A percentile compares a stretch with the other conserved stretches of the same genome.
phyloP scores from a whole-genome alignment of 164 flowering plant species.

The Liquidambar formosana region DNA sequence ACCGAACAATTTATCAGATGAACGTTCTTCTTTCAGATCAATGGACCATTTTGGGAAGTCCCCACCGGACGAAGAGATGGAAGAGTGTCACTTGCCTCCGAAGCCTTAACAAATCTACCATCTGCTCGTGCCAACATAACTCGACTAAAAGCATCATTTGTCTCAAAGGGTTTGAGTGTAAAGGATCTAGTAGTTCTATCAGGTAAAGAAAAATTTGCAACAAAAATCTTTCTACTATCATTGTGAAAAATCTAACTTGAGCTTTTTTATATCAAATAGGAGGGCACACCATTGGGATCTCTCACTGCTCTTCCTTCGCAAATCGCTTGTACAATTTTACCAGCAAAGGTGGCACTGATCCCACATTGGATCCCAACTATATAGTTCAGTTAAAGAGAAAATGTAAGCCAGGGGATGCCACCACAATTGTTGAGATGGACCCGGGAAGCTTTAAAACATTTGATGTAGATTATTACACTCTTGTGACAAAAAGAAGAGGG shows the following conservation, averaged over 20 bases:
- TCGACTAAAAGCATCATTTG: constrained; percentile 2
- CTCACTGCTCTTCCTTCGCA: constrained; percentile 28
- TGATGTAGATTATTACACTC: constrained; percentile 44
- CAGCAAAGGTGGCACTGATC: constrained; percentile 52
- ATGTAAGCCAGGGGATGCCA: constrained; percentile 42
- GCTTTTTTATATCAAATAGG: constrained; percentile 3
- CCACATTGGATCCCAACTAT: constrained; percentile 47
- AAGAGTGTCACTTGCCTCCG: constrained; percentile 19
- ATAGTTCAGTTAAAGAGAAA: constrained; percentile 30
- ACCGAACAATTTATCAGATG: not conserved
- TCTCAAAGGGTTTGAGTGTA: constrained; percentile 16
- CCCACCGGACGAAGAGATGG: constrained; percentile 38
- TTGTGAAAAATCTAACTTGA: not conserved
- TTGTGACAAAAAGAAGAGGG: no score
- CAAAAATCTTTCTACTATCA: no score
- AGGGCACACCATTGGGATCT: constrained; percentile 37
- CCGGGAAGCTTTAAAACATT: constrained; percentile 48
- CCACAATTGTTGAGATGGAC: no score
- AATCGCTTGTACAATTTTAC: constrained; percentile 61
- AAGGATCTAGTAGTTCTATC: constrained; percentile 33
- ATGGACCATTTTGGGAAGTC: constrained; percentile 35
- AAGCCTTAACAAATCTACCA: constrained; percentile 14
- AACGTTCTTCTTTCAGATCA: constrained; percentile 10
- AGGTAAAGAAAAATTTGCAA: constrained; percentile 14
- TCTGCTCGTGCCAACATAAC: constrained; percentile 17